A percentile compares a stretch with the other conserved stretches of the same genome.
phyloP scores from a whole-genome alignment of 164 flowering plant genomes.

The Tinospora cordifolia region DNA sequence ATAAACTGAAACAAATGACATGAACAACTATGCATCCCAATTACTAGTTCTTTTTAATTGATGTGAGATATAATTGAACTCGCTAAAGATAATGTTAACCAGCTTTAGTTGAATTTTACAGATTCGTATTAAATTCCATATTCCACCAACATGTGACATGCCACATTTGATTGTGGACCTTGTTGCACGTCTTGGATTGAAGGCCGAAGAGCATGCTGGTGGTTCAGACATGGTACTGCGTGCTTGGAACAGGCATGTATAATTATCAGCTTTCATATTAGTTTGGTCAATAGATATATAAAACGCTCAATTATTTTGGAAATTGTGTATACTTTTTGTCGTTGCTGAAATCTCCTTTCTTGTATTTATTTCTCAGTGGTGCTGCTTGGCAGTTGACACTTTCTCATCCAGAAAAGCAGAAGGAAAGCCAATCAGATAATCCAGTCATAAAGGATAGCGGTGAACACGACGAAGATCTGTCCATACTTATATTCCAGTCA shows the following conservation, averaged over 20 bases:
- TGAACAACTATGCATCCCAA: neutral
- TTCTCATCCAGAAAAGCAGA: slow-evolving; percentile 33
- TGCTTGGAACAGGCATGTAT: slow-evolving; percentile 79
- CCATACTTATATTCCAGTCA: slow-evolving; percentile 66
- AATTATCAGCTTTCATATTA: neutral
- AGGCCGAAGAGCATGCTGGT: slow-evolving; percentile 46
- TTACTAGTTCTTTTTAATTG: neutral
- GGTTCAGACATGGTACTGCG: slow-evolving; percentile 76
- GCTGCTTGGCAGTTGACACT: slow-evolving; percentile 86
- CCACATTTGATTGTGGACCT: slow-evolving; percentile 63
- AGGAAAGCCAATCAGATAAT: slow-evolving; percentile 20
- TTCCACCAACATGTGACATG: slow-evolving; percentile 65
- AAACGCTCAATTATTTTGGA: neutral
- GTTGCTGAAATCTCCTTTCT: slow-evolving; percentile 1
- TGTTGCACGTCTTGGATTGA: slow-evolving; percentile 64
- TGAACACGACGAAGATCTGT: slow-evolving; percentile 39
- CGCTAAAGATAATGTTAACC: neutral
- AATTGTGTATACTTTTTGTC: neutral
- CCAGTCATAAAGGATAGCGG: slow-evolving; percentile 21
- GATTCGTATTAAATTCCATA: slow-evolving; percentile 76
- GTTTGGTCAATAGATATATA: neutral
- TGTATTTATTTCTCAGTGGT: slow-evolving; percentile 43
- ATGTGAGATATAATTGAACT: neutral
- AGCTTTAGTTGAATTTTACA: slow-evolving; percentile 20
- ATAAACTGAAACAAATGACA: too few species aligned